These are phyloP conservation scores for Fusarium udum DNA, from an alignment of 2,329 filamentous ascomycete species.

Conservation along the genomic window DNA sequence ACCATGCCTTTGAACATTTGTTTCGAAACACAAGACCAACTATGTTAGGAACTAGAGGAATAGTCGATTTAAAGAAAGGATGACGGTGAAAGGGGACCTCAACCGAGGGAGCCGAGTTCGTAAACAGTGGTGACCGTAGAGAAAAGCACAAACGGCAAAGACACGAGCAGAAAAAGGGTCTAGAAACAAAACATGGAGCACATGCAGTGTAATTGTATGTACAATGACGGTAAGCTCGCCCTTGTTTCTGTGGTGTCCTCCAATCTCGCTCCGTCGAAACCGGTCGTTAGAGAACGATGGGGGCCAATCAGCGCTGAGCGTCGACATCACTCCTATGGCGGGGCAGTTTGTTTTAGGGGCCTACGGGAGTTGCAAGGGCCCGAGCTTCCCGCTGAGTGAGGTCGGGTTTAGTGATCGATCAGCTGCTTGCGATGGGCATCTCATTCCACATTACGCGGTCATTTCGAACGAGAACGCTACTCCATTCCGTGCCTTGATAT, in stretches of 20 bases:
- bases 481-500: constrained; percentile 17
- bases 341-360: constrained; percentile 29
- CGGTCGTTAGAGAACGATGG: not conserved
- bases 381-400: constrained; percentile 1
- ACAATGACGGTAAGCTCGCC: constrained; percentile 42
- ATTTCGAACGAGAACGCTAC: not conserved
- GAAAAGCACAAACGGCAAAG: constrained; percentile 1
- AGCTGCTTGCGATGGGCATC: constrained; percentile 10
- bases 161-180: constrained; percentile 30
- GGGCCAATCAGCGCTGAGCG: constrained; percentile 25
- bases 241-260: constrained; percentile 14
- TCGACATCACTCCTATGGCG: constrained; percentile 33
- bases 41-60: not conserved
- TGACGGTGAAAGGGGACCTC: constrained; percentile 1
- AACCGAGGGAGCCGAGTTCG: constrained; percentile 29
- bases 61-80: not conserved
- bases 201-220: constrained; percentile 20
- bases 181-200: constrained; percentile 21
- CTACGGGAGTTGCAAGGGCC: not conserved
- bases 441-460: constrained; percentile 24
- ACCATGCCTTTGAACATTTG: constrained; percentile 35
- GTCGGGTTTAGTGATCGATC: constrained; percentile 11
- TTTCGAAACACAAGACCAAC: not conserved
- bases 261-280: constrained; percentile 32
- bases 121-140: not conserved